Evolutionary conservation across 352 stramenopile genomes (phyloP).

Genomic region (Globisporangium nunn): DNA sequence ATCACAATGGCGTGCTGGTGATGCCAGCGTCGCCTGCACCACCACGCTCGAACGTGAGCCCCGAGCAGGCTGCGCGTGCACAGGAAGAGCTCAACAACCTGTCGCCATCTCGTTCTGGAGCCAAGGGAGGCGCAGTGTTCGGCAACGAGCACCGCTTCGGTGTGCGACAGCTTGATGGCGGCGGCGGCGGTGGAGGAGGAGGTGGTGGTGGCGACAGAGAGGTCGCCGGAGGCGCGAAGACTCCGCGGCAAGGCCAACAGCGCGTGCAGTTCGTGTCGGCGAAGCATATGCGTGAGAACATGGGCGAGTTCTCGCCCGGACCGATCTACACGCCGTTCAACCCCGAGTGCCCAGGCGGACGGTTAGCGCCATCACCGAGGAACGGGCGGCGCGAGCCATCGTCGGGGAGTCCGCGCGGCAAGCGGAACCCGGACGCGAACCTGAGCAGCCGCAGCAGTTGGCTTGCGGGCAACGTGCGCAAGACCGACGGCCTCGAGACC

Average conservation of each 20-base stretch:
- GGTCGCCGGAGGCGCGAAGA: conserved; percentile 13
- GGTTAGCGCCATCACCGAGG: conserved; percentile 49
- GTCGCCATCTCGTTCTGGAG: conserved; percentile 7
- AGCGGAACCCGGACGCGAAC: conserved; percentile 67
- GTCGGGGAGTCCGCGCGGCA: conserved; percentile 32
- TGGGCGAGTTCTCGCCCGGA: conserved; percentile 80
- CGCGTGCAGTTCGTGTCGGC: conserved; percentile 74
- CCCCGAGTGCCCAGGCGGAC: conserved; percentile 53
- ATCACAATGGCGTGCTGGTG: conserved; percentile 73
- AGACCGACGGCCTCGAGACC: conserved; percentile 61
- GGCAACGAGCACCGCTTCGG: conserved; percentile 75
- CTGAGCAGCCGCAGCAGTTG: conserved; percentile 72
- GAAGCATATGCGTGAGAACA: conserved; percentile 75
- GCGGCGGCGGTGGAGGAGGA: background rate
- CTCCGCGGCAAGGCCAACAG: conserved; percentile 27
- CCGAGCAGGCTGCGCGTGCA: conserved; percentile 9
- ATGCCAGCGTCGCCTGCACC: conserved; percentile 43
- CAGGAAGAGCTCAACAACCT: conserved; percentile 21
- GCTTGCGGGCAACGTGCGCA: conserved; percentile 73
- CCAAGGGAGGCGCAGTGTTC: conserved; percentile 46
- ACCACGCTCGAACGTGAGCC: conserved; percentile 9
- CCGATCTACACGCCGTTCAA: conserved; percentile 77
- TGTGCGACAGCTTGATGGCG: conserved; percentile 23
- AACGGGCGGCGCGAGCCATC: conserved; percentile 24
- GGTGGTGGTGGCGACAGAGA: background rate